These are phyloP conservation scores for Volvox carteri DNA, from an alignment of 163 green algal species.

Conservation along the genomic window DNA sequence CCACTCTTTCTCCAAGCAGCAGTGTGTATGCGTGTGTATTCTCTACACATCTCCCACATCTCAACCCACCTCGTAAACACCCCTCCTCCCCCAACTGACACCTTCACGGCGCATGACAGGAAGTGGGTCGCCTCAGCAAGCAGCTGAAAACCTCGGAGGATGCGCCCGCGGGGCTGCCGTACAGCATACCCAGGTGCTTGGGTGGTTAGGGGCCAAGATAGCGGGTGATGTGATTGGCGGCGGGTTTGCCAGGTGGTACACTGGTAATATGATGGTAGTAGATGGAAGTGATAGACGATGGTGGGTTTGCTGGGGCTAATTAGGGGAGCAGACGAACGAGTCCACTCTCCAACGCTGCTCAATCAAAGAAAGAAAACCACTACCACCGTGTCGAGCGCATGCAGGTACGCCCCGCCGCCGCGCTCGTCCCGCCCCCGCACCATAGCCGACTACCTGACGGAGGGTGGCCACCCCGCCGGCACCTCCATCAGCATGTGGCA, in stretches of 20 bases:
- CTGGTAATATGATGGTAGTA: too few species aligned
- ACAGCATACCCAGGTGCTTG: slow-evolving; percentile 44
- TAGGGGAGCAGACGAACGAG: too few species aligned
- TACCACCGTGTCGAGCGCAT: too few species aligned
- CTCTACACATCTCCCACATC: too few species aligned
- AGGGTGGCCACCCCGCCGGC: slow-evolving; percentile 50
- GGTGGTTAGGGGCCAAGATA: neutral
- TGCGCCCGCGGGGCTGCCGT: slow-evolving; percentile 31
- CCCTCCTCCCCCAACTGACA: too few species aligned
- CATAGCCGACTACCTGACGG: slow-evolving; percentile 21
- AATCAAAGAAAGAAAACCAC: too few species aligned
- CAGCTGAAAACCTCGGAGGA: neutral
- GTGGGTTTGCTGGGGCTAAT: neutral
- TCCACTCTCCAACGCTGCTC: too few species aligned
- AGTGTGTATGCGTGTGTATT: too few species aligned
- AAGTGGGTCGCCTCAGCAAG: slow-evolving; percentile 39
- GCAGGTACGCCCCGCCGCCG: slow-evolving; percentile 18
- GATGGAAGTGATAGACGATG: too few species aligned
- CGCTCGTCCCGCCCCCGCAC: neutral
- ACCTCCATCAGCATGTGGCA: slow-evolving; percentile 63
- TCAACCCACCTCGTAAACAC: too few species aligned
- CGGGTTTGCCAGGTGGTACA: neutral
- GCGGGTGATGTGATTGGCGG: neutral
- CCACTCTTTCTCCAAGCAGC: too few species aligned
- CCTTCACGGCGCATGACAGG: slow-evolving; percentile 14